Evolutionary conservation across 441 rosid species (phyloP), one percentile per base, ranked within the genome.

Genomic region (Daphne laureola): DNA sequence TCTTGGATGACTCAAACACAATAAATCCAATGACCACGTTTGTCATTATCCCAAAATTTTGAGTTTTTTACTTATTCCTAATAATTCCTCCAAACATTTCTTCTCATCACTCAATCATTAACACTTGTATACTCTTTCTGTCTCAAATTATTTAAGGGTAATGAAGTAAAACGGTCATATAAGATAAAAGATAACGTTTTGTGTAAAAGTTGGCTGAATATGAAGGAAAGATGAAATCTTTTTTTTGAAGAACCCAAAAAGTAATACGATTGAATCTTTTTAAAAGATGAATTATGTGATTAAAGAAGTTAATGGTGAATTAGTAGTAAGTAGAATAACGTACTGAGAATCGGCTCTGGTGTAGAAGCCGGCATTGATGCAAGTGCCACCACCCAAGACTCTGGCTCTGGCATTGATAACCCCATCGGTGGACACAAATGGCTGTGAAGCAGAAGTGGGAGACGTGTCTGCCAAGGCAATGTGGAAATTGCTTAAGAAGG

Each of bases 311-410:
- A n/a, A n/a, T n/a, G n/a, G n/a, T n/a, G n/a, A n/a, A n/a, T n/a
- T n/a, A n/a, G n/a, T n/a, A n/a, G n/a, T n/a, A n/a, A n/a, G n/a
- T n/a, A n/a, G n/a, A n/a, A n/a, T n/a, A n/a, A n/a, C 25, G 25
- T 81, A 90, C 98, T 72, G 75, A 17, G 78, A 17, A 70, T 72
- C 78, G 0, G 95, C 95, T 70, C 98, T 77, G 14, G 87, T 75
- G 76, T 90, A 90, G 69, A 90, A 90, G 23, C 98, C 98, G 17
- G 98, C 98, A 73, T 90, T 90, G 69, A 85, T 87, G 81, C 76
- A 69, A 8, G 85, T 72, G 26, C 96, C 98, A 13, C 98, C 98
- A 2, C 98, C 98, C 51, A 90, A 70, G 65, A 87, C 88, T 61
- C 98, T 73, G 54, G 78, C 96, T 46, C 98, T 81, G 13, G 98